Evolutionary conservation across 1,284 basidiomycete genomes (phyloP), one percentile per base, ranked within the genome.

Genomic region (Ustilago bromivora): DNA sequence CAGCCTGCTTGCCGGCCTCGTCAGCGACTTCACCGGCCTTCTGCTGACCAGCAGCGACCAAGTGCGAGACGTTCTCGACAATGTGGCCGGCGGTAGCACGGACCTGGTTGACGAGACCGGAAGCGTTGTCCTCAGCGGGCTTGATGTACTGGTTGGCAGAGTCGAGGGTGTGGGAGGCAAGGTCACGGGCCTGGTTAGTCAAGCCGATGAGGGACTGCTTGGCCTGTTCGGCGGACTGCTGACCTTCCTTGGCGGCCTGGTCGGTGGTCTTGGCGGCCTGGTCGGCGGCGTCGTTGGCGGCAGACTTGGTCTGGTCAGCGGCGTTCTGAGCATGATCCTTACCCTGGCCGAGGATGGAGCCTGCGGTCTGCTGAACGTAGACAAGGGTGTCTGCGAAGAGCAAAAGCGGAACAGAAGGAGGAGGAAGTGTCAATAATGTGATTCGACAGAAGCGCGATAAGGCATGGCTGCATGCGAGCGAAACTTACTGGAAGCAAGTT

Each of bases 131-230:
- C 52, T 72, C 61, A 40, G 68, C 68, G 32, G 76, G 76, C 78
- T 80, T 80, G 75, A 80, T 74, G 72, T 80, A 80, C 58, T 71
- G 61, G 72, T 80, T 78, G 70, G 78, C 78, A 49, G 75, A 71
- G 55, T 77, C 70, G 61, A 80, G 75, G 15, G 76, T 78, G 70
- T 78, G 66, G 7, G 71, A 61, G 43, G 78, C 78, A 17, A 80
- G 68, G 51, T 80, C 76, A 31, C 75, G 75, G 8, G 75, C 78
- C 57, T 80, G 78, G 66, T 80, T 76, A 64, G 76, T 72, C 34
- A 78, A 55, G 12, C 67, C 72, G 28, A 55, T 55, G 35, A 78
- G 65, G 28, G 74, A 70, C 78, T 79, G 74, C 69, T 79, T 70
- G 54, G 77, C 77, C 54, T 79, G 62, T 49, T 79, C 67, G 60